Base-by-base conservation (phyloP, 331 rosid genomes). In the Pyracantha coccinea region DNA sequence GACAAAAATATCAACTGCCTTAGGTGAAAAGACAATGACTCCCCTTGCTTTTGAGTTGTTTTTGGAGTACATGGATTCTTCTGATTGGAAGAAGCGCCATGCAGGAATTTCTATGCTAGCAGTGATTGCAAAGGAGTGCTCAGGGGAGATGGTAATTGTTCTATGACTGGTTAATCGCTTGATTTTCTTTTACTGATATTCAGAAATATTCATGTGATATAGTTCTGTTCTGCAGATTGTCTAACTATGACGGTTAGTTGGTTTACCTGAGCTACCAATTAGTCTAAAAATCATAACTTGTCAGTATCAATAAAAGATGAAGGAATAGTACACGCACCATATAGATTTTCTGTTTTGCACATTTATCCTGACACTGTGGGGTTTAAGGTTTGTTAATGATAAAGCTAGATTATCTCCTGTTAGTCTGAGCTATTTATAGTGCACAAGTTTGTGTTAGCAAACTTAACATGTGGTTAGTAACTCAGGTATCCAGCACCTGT, bases 21-120 rank as follows among this genome's bases (percentile, higher is more conserved):
- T 71, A 21, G 75, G 66, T 55, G 75, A 71, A 31, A 31, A 20
- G 41, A 57, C 32, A 32, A 55, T 55, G 24, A 19, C 44, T 1
- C 75, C 75, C 41, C 14, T 71, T 9, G 41, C 53, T 29, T 71
- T 54, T 71, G 66, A 55, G 16, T 54, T 71, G 33, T 71, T 71
- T 23, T 71, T 71, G 17, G 52, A 2, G 10, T 17, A 29, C 66
- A 54, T 71, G 66, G 75, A 55, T 35, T 32, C 65, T 71, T 13
- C 52, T 1, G 23, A 71, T 27, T 71, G 75, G 75, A 55, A 71
- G 66, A 71, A 71, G 53, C 75, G 66, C 16, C 66, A 71, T 0
- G 75, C 75, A 32, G 75, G 66, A 38, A 71, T 71, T 71, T 55
- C 53, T 54, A 31, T 71, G 75, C 65, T 71, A 20, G 65, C 65